Evolutionary conservation across 345 rosid genomes (phyloP).

Genomic region (Trapa incisa): DNA sequence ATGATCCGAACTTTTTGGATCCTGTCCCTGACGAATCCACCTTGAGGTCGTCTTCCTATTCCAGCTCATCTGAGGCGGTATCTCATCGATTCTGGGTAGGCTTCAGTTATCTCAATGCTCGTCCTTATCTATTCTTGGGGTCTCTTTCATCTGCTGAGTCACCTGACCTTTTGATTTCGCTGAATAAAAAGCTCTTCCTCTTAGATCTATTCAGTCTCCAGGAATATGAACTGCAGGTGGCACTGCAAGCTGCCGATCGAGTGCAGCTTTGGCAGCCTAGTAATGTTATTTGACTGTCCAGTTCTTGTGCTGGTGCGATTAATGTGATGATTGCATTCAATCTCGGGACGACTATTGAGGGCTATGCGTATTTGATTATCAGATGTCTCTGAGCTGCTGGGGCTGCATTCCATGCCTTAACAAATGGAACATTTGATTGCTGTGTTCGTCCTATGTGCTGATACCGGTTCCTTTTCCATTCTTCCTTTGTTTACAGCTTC

Average conservation of each 20-base stretch:
- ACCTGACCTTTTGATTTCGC: neutral
- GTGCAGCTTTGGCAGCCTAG: neutral
- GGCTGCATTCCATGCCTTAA: neutral
- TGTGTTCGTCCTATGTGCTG: neutral
- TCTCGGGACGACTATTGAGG: neutral
- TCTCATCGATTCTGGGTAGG: conserved; percentile 96
- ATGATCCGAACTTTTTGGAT: conserved; percentile 93
- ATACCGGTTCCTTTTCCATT: neutral
- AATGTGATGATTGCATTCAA: neutral
- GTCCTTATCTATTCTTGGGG: neutral
- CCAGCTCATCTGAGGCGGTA: conserved; percentile 53
- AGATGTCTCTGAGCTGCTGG: neutral
- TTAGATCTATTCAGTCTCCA: neutral
- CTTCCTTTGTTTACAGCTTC: neutral
- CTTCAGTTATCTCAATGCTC: neutral
- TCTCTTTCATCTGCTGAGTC: neutral
- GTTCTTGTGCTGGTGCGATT: neutral
- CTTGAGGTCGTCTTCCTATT: conserved; percentile 26
- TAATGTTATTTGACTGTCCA: neutral
- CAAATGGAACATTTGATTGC: neutral
- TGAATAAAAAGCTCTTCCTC: neutral
- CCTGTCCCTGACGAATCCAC: conserved; percentile 69
- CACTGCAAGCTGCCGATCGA: neutral
- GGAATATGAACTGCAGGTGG: neutral
- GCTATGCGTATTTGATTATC: neutral